Conservation (phyloP, 305 asterid genomes). For the Fraxinus nigra region DNA sequence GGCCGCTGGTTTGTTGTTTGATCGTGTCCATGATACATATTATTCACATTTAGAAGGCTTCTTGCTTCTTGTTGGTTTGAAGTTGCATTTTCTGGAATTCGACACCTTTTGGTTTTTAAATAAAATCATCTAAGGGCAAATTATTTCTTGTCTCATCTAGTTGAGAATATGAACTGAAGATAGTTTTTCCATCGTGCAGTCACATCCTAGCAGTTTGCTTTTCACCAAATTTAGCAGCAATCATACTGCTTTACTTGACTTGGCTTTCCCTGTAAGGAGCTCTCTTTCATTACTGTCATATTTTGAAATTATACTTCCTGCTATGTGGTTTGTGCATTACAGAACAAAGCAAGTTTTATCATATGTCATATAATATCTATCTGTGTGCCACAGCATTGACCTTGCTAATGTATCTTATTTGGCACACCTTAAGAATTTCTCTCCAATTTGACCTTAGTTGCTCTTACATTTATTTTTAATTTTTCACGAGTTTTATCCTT, state of each 20-base stretch:
- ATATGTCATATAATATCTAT: slow-evolving; percentile 5
- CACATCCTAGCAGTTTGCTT: slow-evolving; percentile 77
- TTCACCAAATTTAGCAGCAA: slow-evolving; percentile 80
- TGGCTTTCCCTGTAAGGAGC: slow-evolving; percentile 68
- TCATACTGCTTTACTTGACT: slow-evolving; percentile 76
- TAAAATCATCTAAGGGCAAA: slow-evolving; percentile 1
- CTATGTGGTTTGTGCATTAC: slow-evolving; percentile 18
- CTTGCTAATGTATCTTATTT: slow-evolving; percentile 6
- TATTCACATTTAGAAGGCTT: background rate
- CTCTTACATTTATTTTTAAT: background rate
- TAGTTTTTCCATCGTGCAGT: slow-evolving; percentile 43
- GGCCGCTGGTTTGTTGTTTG: background rate
- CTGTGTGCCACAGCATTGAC: slow-evolving; percentile 7
- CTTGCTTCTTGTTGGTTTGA: slow-evolving; percentile 1
- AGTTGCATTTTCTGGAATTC: slow-evolving; percentile 19
- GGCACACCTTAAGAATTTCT: slow-evolving; percentile 1
- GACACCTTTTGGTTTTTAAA: background rate
- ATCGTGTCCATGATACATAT: slow-evolving; percentile 13
- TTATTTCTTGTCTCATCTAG: slow-evolving; percentile 4
- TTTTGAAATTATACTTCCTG: slow-evolving; percentile 11
- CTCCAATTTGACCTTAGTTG: background rate
- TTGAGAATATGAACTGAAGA: slow-evolving; percentile 14
- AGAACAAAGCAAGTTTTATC: background rate
- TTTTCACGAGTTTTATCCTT: slow-evolving; percentile 11
- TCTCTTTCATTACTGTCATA: slow-evolving; percentile 10